These are phyloP conservation scores for Drosera spatulata DNA, from an alignment of 179 eudicot genomes.

Conservation along the genomic window DNA sequence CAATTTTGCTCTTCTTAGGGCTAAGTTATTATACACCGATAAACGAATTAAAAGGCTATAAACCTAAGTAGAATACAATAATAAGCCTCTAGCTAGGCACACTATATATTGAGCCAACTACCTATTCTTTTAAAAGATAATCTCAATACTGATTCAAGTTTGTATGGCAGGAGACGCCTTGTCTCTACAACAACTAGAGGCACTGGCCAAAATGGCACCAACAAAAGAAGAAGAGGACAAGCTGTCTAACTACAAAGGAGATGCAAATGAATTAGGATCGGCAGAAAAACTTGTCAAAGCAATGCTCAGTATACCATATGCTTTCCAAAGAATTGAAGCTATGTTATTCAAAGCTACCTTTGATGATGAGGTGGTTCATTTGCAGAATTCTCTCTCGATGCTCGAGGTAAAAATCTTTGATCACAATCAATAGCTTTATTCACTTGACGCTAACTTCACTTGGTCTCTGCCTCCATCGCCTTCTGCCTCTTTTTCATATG, in stretches of 20 bases:
- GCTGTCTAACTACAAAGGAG: conserved; percentile 68
- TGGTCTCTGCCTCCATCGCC: neutral
- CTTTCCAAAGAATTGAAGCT: conserved; percentile 88
- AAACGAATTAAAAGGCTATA: too few relatives aligned
- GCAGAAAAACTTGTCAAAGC: conserved; percentile 90
- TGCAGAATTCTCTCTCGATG: conserved; percentile 66
- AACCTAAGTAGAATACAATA: too few relatives aligned
- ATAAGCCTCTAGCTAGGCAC: too few relatives aligned
- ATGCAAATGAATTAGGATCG: conserved; percentile 64
- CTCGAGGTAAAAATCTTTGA: conserved; percentile 50
- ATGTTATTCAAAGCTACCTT: conserved; percentile 89
- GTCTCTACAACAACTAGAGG: conserved; percentile 43
- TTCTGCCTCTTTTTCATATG: neutral
- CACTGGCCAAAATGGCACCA: conserved; percentile 97
- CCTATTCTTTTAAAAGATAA: conserved; percentile 34
- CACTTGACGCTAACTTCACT: too few relatives aligned
- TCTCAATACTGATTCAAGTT: conserved; percentile 4
- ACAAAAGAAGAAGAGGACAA: conserved; percentile 95
- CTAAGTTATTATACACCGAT: too few relatives aligned
- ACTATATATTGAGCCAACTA: too few relatives aligned
- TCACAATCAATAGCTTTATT: too few relatives aligned
- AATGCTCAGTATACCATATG: conserved; percentile 81
- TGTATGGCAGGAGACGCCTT: conserved; percentile 32
- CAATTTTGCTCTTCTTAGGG: too few relatives aligned
- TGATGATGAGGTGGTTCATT: conserved; percentile 65